Conservation (phyloP, 2,329 filamentous ascomycete species). For the Pochonia chlamydosporia region DNA sequence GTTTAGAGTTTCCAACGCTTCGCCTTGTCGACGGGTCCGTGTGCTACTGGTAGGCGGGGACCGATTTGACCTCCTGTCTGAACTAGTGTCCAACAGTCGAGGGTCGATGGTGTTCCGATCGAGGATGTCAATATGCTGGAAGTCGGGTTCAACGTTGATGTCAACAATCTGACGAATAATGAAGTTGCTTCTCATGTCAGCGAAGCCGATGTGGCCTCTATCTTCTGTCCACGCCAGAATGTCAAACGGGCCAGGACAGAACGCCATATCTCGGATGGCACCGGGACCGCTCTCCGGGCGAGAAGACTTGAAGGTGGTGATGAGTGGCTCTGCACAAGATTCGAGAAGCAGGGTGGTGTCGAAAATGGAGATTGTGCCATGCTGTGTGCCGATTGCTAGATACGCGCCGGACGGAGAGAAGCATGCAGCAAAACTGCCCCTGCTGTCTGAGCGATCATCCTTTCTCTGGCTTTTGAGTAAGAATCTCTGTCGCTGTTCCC, state of each 20-base stretch:
- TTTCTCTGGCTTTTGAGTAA: constrained; percentile 53
- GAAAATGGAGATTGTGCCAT: constrained; percentile 73
- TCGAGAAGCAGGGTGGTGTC: constrained; percentile 47
- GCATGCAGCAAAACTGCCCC: constrained; percentile 71
- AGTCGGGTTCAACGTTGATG: constrained; percentile 52
- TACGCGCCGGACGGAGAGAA: constrained; percentile 68
- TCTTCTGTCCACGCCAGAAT: constrained; percentile 93
- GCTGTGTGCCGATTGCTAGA: constrained; percentile 73
- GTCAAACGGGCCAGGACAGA: constrained; percentile 85
- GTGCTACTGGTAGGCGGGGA: constrained; percentile 6
- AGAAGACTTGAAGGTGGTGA: constrained; percentile 74
- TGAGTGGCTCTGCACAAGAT: constrained; percentile 50
- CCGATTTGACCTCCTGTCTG: constrained; percentile 30
- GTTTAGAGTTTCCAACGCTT: constrained; percentile 38
- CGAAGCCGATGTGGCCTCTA: constrained; percentile 67
- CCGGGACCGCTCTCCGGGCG: constrained; percentile 64
- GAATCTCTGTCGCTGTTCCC: constrained; percentile 46
- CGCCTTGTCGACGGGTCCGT: constrained; percentile 15
- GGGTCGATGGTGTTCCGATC: constrained; percentile 51
- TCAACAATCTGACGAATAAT: constrained; percentile 62
- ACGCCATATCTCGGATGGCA: constrained; percentile 85
- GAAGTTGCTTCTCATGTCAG: constrained; percentile 64
- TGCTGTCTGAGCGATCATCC: constrained; percentile 47
- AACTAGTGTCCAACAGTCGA: constrained; percentile 41
- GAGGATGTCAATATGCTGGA: constrained; percentile 50